These are phyloP conservation scores for Ogataea parapolymorpha DNA, from an alignment of 805 yeast species.

Conservation along the genomic window DNA sequence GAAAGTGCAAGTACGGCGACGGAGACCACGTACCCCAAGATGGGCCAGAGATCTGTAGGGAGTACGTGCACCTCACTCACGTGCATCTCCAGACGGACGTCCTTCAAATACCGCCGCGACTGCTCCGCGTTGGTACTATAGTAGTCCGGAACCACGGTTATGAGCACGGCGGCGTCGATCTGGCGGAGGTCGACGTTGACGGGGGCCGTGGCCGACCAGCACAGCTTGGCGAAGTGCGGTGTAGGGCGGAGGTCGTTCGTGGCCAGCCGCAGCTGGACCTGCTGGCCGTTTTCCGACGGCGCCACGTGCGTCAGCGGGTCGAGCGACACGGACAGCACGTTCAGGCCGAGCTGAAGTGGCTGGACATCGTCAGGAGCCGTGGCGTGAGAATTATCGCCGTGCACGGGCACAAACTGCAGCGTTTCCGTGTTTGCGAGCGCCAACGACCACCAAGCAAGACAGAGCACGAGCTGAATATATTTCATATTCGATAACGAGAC, in stretches of 20 bases:
- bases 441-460: not conserved
- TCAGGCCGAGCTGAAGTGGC: constrained; percentile 3
- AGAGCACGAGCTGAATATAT: not conserved
- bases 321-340: constrained; percentile 9
- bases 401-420: constrained; percentile 6
- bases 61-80: constrained; percentile 8
- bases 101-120: constrained; percentile 8
- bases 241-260: not conserved
- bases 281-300: constrained; percentile 16
- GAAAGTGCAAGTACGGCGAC: constrained; percentile 8
- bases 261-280: not conserved
- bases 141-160: constrained; percentile 20
- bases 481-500: constrained; percentile 1
- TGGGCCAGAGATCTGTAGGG: constrained; percentile 10
- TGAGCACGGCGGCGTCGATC: constrained; percentile 2
- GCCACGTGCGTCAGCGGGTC: constrained; percentile 8
- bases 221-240: constrained; percentile 10
- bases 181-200: constrained; percentile 13
- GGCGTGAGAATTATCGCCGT: not conserved
- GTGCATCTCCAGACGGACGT: constrained; percentile 17
- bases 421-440: constrained; percentile 24
- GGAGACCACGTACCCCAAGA: constrained; percentile 8
- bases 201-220: constrained; percentile 31
- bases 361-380: not conserved
- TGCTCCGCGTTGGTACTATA: constrained; percentile 13